These are phyloP conservation scores for Metschnikowia bowlesiae DNA, from an alignment of 805 yeast genomes.

Conservation along the genomic window DNA sequence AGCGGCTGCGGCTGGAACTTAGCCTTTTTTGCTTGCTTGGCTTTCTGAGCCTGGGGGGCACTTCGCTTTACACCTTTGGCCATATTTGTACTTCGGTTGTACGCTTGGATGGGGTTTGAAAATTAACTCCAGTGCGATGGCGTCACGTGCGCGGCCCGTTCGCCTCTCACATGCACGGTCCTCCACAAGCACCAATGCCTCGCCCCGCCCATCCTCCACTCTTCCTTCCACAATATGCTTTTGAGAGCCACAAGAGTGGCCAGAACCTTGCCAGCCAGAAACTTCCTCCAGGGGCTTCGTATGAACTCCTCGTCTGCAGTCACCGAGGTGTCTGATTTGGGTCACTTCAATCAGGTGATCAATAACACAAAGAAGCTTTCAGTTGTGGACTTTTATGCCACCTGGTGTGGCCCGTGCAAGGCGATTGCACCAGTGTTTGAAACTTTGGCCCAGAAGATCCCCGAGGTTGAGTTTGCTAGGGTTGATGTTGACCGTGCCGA, in stretches of 20 bases:
- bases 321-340: constrained; percentile 25
- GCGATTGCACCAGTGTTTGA: constrained; percentile 60
- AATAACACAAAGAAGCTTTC: constrained; percentile 36
- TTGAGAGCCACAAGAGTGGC: constrained; percentile 1
- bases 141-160: constrained; percentile 14
- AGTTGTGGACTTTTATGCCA: constrained; percentile 63
- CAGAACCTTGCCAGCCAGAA: neutral
- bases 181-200: neutral
- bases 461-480: constrained; percentile 57
- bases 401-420: constrained; percentile 79
- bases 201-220: neutral
- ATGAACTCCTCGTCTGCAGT: constrained; percentile 21
- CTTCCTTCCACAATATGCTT: constrained; percentile 1
- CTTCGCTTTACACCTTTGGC: constrained; percentile 32
- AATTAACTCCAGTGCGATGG: constrained; percentile 14
- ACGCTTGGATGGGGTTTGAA: neutral
- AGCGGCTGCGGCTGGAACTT: constrained; percentile 20
- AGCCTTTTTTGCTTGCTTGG: constrained; percentile 20
- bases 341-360: constrained; percentile 24
- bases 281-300: constrained; percentile 2
- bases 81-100: constrained; percentile 5
- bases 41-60: constrained; percentile 15
- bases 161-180: neutral
- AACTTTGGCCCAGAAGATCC: constrained; percentile 37
- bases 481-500: constrained; percentile 64